Evolutionary conservation across 2,329 filamentous ascomycete species (phyloP).

Genomic region (Ceratocystiopsis brevicomis): DNA sequence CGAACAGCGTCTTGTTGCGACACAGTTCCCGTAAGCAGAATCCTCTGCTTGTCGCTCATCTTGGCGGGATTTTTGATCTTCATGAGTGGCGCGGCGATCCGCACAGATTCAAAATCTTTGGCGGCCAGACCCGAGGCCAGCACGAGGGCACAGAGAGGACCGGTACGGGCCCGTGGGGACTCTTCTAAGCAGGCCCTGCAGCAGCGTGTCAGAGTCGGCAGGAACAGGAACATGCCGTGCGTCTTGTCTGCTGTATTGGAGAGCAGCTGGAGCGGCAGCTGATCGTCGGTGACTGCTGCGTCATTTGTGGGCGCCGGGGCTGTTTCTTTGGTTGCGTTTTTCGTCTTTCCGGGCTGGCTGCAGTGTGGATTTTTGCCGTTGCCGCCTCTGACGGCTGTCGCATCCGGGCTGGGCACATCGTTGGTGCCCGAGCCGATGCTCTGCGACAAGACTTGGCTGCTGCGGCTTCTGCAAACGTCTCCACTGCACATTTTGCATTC

Average conservation of each 20-base stretch:
- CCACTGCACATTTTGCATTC: conserved; percentile 4
- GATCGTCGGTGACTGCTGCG: background rate
- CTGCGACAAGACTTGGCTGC: background rate
- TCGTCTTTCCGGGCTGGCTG: too few species aligned
- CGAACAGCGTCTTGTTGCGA: background rate
- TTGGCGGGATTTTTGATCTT: too few species aligned
- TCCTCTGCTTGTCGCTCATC: too few species aligned
- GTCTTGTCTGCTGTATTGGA: background rate
- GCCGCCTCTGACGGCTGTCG: too few species aligned
- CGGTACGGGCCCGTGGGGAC: background rate
- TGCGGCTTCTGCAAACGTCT: background rate
- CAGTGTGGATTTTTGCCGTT: too few species aligned
- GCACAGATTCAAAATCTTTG: background rate
- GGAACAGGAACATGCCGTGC: conserved; percentile 1
- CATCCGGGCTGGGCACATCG: too few species aligned
- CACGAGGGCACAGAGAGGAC: background rate
- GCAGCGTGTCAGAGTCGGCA: conserved; percentile 5
- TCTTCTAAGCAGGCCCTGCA: conserved; percentile 3
- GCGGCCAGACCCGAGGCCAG: background rate
- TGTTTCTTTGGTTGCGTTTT: too few species aligned
- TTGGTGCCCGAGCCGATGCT: too few species aligned
- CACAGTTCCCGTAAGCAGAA: background rate
- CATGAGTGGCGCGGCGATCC: too few species aligned
- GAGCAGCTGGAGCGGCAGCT: too few species aligned
- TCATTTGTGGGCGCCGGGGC: background rate